phyloP scores from a whole-genome alignment of 2,329 filamentous ascomycete genomes.

The Hansfordia pulvinata region DNA sequence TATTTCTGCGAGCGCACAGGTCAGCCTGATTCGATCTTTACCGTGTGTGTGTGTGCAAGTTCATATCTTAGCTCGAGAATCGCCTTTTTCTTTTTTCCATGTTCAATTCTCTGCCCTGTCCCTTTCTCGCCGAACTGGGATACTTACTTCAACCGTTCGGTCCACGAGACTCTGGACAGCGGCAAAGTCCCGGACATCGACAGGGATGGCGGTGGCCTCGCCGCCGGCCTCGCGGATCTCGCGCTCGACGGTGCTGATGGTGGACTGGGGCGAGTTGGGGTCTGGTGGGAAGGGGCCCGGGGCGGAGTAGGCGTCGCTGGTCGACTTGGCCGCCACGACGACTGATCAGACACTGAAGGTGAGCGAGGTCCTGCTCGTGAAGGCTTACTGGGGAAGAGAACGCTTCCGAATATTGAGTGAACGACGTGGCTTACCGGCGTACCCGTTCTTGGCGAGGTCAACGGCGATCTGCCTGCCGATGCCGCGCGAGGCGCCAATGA shows the following conservation, averaged over 20 bases:
- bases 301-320: constrained; percentile 45
- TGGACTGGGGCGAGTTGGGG: constrained; percentile 61
- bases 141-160: constrained; percentile 32
- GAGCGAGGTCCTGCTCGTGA: not conserved
- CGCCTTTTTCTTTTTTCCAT: not conserved
- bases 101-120: too few relatives aligned
- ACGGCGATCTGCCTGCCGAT: constrained; percentile 73
- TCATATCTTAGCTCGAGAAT: constrained; percentile 1
- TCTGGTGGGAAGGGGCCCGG: constrained; percentile 54
- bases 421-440: constrained; percentile 38
- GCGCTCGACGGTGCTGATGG: constrained; percentile 65
- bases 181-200: constrained; percentile 54
- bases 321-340: constrained; percentile 65
- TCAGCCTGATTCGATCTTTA: too few relatives aligned
- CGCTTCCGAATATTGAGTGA: not conserved
- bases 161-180: constrained; percentile 48
- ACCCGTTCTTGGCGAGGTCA: constrained; percentile 58
- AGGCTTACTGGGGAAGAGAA: not conserved
- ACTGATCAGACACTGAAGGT: constrained; percentile 32
- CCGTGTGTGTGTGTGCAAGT: constrained; percentile 3
- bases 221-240: constrained; percentile 57
- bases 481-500: constrained; percentile 65
- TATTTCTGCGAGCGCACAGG: too few relatives aligned
- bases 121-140: too few relatives aligned
- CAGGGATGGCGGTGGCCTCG: constrained; percentile 48